A percentile compares a stretch with the other conserved stretches of the same genome.
Conservation (phyloP, 2,329 filamentous ascomycete genomes). For the Fusarium dlaminii region DNA sequence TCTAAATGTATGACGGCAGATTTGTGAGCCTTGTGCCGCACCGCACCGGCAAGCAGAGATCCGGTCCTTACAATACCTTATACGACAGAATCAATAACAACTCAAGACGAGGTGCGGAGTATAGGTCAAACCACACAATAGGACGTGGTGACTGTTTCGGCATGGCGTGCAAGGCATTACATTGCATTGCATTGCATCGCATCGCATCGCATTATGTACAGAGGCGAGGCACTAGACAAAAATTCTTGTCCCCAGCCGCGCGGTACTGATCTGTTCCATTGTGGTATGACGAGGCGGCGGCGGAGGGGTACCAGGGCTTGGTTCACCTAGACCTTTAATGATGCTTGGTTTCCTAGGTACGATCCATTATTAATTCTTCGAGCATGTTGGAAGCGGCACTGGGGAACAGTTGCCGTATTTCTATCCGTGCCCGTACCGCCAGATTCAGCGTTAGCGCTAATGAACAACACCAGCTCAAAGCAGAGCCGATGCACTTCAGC, state of each 20-base stretch:
- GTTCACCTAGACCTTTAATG: background rate
- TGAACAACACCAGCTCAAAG: slow-evolving; percentile 17
- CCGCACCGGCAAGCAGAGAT: slow-evolving; percentile 27
- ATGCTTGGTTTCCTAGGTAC: background rate
- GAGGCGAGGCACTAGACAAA: slow-evolving; percentile 19
- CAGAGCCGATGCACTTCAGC: slow-evolving; percentile 23
- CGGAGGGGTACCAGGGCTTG: slow-evolving; percentile 1
- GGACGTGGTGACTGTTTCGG: slow-evolving; percentile 9
- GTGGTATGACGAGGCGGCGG: slow-evolving; percentile 27
- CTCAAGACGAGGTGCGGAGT: slow-evolving; percentile 13
- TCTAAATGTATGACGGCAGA: slow-evolving; percentile 32
- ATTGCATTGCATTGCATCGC: background rate
- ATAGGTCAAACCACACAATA: slow-evolving; percentile 12
- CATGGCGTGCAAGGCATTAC: slow-evolving; percentile 22
- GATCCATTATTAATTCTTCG: background rate
- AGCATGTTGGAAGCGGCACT: slow-evolving; percentile 12
- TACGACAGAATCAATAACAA: slow-evolving; percentile 24
- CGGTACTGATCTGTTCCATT: slow-evolving; percentile 7
- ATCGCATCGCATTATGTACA: background rate
- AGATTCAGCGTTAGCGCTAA: slow-evolving; percentile 18
- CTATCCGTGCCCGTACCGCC: slow-evolving; percentile 6
- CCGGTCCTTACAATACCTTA: slow-evolving; percentile 14
- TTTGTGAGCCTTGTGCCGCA: slow-evolving; percentile 20
- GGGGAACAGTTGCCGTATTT: slow-evolving; percentile 18
- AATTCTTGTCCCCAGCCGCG: slow-evolving; percentile 20